Base-by-base conservation (phyloP, 192 early-diverging fungal genomes). In the Linnemannia schmuckeri region DNA sequence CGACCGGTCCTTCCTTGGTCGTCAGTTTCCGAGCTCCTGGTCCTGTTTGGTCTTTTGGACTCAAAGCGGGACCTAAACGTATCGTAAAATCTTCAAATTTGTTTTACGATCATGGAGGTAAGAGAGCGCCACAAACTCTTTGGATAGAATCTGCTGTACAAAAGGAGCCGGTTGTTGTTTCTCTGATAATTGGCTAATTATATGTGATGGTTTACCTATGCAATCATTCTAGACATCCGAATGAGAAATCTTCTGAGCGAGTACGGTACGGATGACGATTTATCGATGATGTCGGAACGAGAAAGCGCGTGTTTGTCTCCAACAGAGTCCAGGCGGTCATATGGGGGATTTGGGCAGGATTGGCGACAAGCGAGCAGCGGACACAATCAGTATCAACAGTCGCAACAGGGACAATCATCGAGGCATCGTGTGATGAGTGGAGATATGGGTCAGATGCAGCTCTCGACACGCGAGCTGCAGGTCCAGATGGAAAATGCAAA, bases 401-500 rank as follows among this genome's bases (percentile, higher is more conserved):
- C 30, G 13, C 61, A 30, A 30, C 37, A n/a, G 9, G 30, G n/a
- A 9, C 74, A 71, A 47, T 75, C 75, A 7, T 54, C 55, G 1
- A 38, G 75, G 9, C 76, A 87, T 66, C 55, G 76, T 15, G 42
- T 78, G 6, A 74, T 78, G 79, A 81, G 76, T 75, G 85, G 85
- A 24, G 85, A 87, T 75, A 78, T 87, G 85, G 72, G 79, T 30
- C 74, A 76, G 4, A 66, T 81, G 47, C 85, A 87, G 22, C 79
- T 80, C 6, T 81, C 85, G 22, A 74, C 49, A 0, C 79, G 85
- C 4, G 85, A 87, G 68, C 12, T 87, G 52, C 61, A 74, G 20
- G 79, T 87, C 0, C 85, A 87, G 33, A 81, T 87, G 79, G 85
- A 87, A 54, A 87, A 87, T 52, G 85, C 85, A 35, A 87, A 81